These are phyloP conservation scores for Diutina sp. DNA, from an alignment of 1,139 yeast species.

Conservation along the genomic window DNA sequence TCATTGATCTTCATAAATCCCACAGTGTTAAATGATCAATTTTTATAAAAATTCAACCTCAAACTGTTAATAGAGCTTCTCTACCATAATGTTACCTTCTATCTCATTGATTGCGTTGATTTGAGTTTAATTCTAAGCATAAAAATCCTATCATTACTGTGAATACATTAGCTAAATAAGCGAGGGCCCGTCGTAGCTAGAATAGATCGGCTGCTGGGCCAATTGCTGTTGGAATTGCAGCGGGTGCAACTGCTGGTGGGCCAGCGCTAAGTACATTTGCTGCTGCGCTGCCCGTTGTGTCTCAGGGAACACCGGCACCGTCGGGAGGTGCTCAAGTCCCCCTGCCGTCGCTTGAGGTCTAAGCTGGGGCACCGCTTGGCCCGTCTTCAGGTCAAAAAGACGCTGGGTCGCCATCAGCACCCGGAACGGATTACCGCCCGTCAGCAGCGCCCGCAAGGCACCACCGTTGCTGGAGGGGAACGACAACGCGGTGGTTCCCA, in stretches of 20 bases:
- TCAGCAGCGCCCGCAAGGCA: slow-evolving; percentile 6
- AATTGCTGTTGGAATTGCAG: slow-evolving; percentile 6
- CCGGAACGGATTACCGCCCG: slow-evolving; percentile 23
- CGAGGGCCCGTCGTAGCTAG: not conserved
- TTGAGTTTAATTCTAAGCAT: too few relatives aligned
- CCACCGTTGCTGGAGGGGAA: not conserved
- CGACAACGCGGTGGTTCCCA: slow-evolving; percentile 1
- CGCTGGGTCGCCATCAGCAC: slow-evolving; percentile 9
- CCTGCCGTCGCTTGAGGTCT: slow-evolving; percentile 51
- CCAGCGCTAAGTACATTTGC: not conserved
- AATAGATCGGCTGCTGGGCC: not conserved
- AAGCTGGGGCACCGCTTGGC: slow-evolving; percentile 15
- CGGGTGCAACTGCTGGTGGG: slow-evolving; percentile 6
- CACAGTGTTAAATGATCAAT: too few relatives aligned
- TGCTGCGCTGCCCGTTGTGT: slow-evolving; percentile 27
- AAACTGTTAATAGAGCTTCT: too few relatives aligned
- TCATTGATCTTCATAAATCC: too few relatives aligned
- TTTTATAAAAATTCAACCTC: too few relatives aligned
- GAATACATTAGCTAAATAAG: not conserved
- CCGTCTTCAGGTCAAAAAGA: slow-evolving; percentile 5
- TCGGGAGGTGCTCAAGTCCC: slow-evolving; percentile 49
- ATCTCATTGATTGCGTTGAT: too few relatives aligned
- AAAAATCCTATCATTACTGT: not conserved
- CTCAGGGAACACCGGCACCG: slow-evolving; percentile 54
- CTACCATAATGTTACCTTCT: too few relatives aligned